A percentile compares a stretch with the other conserved stretches of the same genome.
These are phyloP conservation scores for Solanum ossicruentum DNA, from an alignment of 257 asterid species.

Conservation along the genomic window DNA sequence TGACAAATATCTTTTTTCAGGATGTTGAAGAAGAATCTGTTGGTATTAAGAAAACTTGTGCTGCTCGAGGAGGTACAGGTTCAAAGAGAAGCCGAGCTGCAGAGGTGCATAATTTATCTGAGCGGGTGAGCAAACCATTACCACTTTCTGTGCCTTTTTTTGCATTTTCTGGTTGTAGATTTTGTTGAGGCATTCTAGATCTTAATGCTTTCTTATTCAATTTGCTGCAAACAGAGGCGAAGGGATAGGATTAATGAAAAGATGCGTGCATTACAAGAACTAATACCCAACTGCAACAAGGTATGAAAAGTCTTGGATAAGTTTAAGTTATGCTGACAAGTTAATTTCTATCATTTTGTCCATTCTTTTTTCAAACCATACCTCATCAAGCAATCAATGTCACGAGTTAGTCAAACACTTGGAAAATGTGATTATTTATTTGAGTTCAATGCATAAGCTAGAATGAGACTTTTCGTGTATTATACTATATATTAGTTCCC, in stretches of 20 bases:
- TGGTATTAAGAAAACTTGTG: constrained; percentile 32
- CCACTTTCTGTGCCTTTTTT: neutral
- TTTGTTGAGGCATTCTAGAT: neutral
- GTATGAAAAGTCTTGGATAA: constrained; percentile 15
- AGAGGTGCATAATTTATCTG: constrained; percentile 93
- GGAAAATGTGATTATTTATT: neutral
- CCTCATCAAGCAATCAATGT: neutral
- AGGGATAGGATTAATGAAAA: constrained; percentile 91
- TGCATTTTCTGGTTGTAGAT: neutral
- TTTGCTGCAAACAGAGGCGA: constrained; percentile 51
- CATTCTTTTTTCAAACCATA: neutral
- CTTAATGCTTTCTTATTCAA: neutral
- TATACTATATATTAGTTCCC: neutral
- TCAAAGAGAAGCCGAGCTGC: constrained; percentile 95
- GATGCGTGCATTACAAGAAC: constrained; percentile 97
- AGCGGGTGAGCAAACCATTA: constrained; percentile 59
- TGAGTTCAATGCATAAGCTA: neutral
- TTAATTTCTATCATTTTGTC: neutral
- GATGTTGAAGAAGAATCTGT: constrained; percentile 64
- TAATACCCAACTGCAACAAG: constrained; percentile 97
- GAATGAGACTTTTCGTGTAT: neutral
- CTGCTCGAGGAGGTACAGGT: constrained; percentile 40
- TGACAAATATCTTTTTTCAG: constrained; percentile 25
- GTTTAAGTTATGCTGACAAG: neutral
- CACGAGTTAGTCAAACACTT: neutral